Conservation (phyloP, 768 basidiomycete species). For the Boletus barrowsii region DNA sequence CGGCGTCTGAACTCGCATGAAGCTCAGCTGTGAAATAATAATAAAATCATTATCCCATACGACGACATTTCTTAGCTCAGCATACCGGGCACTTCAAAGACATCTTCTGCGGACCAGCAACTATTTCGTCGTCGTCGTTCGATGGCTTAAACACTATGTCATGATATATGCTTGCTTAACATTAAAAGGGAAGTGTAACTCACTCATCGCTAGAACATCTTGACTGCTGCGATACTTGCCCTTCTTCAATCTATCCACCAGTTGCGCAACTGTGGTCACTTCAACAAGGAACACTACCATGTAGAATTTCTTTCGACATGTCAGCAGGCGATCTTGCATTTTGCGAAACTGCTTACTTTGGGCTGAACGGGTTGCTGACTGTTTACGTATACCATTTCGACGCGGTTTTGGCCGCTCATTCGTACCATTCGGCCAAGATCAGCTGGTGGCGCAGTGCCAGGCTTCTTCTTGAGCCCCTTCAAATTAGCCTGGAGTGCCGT, state of each 20-base stretch:
- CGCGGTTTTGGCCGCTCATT: conserved; percentile 51
- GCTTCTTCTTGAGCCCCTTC: conserved; percentile 93
- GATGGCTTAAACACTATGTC: conserved; percentile 53
- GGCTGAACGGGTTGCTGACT: conserved; percentile 72
- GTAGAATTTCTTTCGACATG: conserved; percentile 84
- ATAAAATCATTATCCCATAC: background rate
- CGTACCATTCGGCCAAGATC: conserved; percentile 50
- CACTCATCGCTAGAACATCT: conserved; percentile 69
- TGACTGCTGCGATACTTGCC: conserved; percentile 61
- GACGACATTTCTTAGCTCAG: conserved; percentile 1
- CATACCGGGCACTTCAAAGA: conserved; percentile 92
- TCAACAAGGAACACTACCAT: conserved; percentile 84
- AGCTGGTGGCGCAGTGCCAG: conserved; percentile 90
- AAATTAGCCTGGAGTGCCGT: conserved; percentile 67
- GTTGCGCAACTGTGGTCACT: conserved; percentile 60
- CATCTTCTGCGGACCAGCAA: conserved; percentile 86
- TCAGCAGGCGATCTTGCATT: conserved; percentile 5
- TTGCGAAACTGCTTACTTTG: conserved; percentile 49
- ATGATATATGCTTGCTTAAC: background rate
- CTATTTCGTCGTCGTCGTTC: conserved; percentile 85
- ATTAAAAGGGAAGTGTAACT: conserved; percentile 21
- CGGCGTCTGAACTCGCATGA: conserved; percentile 78
- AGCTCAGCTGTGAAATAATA: conserved; percentile 59
- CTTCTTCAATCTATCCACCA: conserved; percentile 68
- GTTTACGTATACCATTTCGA: conserved; percentile 90